Percentiles rank a stretch among this genome's conserved stretches.
Evolutionary conservation across 1,284 basidiomycete genomes (phyloP).

Genomic region (Porodaedalea pini): DNA sequence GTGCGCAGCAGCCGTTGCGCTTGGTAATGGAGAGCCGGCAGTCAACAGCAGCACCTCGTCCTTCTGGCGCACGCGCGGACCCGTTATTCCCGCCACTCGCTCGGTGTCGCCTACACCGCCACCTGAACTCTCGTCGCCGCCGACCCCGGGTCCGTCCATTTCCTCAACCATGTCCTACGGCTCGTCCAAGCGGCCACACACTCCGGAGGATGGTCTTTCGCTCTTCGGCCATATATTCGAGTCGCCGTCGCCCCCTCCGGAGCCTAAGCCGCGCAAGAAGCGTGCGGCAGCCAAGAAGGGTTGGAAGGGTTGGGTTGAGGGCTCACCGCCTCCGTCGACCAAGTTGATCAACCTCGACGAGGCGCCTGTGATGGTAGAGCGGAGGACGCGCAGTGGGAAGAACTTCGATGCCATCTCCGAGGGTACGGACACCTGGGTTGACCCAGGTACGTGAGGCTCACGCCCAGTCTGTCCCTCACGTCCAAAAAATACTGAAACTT

Average conservation of each 20-base stretch:
- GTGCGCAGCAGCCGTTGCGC: neutral
- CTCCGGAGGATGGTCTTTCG: constrained; percentile 48
- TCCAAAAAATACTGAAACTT: constrained; percentile 10
- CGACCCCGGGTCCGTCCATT: constrained; percentile 68
- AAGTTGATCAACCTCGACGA: constrained; percentile 76
- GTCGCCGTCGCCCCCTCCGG: constrained; percentile 29
- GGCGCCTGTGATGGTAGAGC: constrained; percentile 55
- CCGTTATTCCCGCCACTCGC: constrained; percentile 62
- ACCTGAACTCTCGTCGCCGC: constrained; percentile 57
- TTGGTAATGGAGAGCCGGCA: constrained; percentile 23
- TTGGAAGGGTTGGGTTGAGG: constrained; percentile 85
- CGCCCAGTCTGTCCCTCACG: constrained; percentile 20
- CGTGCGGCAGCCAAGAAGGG: constrained; percentile 69
- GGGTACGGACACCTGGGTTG: constrained; percentile 51
- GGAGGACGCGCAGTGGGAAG: constrained; percentile 73
- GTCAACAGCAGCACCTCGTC: constrained; percentile 38
- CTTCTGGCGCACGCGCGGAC: constrained; percentile 62
- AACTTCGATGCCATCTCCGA: constrained; percentile 71
- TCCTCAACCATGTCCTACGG: constrained; percentile 69
- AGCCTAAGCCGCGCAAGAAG: constrained; percentile 49
- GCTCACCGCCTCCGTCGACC: constrained; percentile 72
- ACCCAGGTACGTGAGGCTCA: constrained; percentile 29
- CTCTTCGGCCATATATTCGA: constrained; percentile 33
- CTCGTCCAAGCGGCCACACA: constrained; percentile 72
- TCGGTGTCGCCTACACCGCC: constrained; percentile 73